Evolutionary conservation across 1,284 basidiomycete genomes (phyloP).

Genomic region (Melampsora americana): DNA sequence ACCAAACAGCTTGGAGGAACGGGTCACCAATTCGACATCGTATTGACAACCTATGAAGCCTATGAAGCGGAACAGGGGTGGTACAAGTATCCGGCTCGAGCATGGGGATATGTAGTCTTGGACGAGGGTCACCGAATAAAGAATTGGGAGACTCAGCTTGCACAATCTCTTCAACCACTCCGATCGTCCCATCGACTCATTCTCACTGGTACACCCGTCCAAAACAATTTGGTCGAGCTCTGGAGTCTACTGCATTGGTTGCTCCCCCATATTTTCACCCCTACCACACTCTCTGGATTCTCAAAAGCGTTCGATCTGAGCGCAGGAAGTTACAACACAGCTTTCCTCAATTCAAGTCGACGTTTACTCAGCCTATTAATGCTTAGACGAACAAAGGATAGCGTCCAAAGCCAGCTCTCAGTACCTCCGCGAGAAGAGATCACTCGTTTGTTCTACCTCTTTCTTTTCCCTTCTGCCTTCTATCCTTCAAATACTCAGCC

Average conservation of each 20-base stretch:
- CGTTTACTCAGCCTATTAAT: slow-evolving; percentile 61
- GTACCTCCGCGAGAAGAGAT: slow-evolving; percentile 63
- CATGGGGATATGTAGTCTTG: slow-evolving; percentile 63
- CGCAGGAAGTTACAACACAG: slow-evolving; percentile 59
- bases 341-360: slow-evolving; percentile 59
- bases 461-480: slow-evolving; percentile 56
- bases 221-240: slow-evolving; percentile 65
- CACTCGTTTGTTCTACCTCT: slow-evolving; percentile 51
- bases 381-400: slow-evolving; percentile 63
- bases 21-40: slow-evolving; percentile 57
- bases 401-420: slow-evolving; percentile 56
- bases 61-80: slow-evolving; percentile 60
- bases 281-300: slow-evolving; percentile 59
- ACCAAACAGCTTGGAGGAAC: slow-evolving; percentile 47
- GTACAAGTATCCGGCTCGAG: slow-evolving; percentile 59
- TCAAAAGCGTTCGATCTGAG: slow-evolving; percentile 61
- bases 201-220: slow-evolving; percentile 64
- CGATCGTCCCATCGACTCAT: slow-evolving; percentile 62
- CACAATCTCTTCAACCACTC: slow-evolving; percentile 58
- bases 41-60: slow-evolving; percentile 64
- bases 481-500: background rate
- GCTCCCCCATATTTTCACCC: slow-evolving; percentile 61
- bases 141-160: slow-evolving; percentile 59
- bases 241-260: slow-evolving; percentile 53
- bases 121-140: slow-evolving; percentile 67